Evolutionary conservation across 1,139 yeast species (phyloP).

Genomic region (Hyphopichia buzzinii): DNA sequence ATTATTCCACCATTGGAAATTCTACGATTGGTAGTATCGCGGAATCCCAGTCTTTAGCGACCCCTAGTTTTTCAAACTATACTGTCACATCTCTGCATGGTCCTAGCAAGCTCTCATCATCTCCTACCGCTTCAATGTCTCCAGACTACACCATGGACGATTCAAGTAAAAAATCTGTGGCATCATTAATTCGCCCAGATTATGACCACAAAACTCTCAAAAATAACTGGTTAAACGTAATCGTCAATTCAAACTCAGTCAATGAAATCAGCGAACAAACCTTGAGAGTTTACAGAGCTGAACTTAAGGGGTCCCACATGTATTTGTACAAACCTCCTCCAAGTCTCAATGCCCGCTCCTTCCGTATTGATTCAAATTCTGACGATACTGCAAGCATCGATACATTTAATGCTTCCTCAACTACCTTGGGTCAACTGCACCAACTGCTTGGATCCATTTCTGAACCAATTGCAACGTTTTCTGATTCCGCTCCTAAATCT

Average conservation of each 20-base stretch:
- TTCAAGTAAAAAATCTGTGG: slow-evolving; percentile 8
- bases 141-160: not conserved
- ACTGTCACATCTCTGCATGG: not conserved
- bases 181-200: slow-evolving; percentile 28
- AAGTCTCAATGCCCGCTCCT: slow-evolving; percentile 46
- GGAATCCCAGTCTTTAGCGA: slow-evolving; percentile 1
- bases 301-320: slow-evolving; percentile 61
- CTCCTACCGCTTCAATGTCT: slow-evolving; percentile 1
- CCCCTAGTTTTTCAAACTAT: not conserved
- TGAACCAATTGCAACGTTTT: slow-evolving; percentile 20
- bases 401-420: slow-evolving; percentile 5
- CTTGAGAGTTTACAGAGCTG: slow-evolving; percentile 55
- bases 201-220: slow-evolving; percentile 32
- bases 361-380: slow-evolving; percentile 20
- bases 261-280: slow-evolving; percentile 37
- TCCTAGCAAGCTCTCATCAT: not conserved
- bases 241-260: slow-evolving; percentile 29
- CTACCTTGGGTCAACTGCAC: slow-evolving; percentile 3
- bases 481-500: slow-evolving; percentile 10
- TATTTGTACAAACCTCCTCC: slow-evolving; percentile 55
- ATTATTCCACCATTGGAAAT: slow-evolving; percentile 8
- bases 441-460: slow-evolving; percentile 8
- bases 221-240: slow-evolving; percentile 46
- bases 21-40: slow-evolving; percentile 10
- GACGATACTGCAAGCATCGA: not conserved